Evolutionary conservation across 495 filamentous ascomycete species (phyloP).

Genomic region (Lasiosphaeriaceae sp.): DNA sequence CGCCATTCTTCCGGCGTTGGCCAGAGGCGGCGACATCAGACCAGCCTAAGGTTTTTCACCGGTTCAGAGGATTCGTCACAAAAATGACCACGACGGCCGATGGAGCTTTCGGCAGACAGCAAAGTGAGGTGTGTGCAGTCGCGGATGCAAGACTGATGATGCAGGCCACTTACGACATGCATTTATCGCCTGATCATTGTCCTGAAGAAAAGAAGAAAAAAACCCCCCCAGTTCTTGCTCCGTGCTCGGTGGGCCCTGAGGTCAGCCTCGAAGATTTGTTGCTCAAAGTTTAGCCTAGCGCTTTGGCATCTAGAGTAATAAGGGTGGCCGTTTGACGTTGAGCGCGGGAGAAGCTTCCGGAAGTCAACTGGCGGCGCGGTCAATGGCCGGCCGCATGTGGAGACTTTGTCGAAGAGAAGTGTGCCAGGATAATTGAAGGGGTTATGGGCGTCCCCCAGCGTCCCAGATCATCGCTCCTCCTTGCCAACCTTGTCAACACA

Average conservation of each 20-base stretch:
- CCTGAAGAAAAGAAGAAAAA: no score
- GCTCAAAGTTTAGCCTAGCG: conserved; percentile 14
- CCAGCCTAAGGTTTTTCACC: not conserved
- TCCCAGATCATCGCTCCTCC: conserved; percentile 17
- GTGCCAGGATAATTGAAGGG: conserved; percentile 18
- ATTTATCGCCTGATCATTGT: not conserved
- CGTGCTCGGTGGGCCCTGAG: not conserved
- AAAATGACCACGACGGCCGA: not conserved
- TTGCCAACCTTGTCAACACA: not conserved
- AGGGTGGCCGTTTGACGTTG: conserved; percentile 3
- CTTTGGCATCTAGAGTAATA: not conserved
- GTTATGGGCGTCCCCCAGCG: conserved; percentile 9
- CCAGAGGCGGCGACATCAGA: not conserved
- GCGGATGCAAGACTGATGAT: conserved; percentile 7
- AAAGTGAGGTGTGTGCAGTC: not conserved
- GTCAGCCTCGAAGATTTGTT: conserved; percentile 1
- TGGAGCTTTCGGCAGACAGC: conserved; percentile 1
- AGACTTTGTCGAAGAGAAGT: not conserved
- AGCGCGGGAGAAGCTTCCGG: conserved; percentile 27
- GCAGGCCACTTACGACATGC: not conserved
- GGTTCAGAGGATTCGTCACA: not conserved
- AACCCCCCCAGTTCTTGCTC: not conserved
- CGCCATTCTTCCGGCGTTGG: not conserved
- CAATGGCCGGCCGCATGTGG: not conserved
- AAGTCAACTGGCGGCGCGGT: conserved; percentile 9